phyloP scores from a whole-genome alignment of 768 basidiomycete species.

The Thelephora ganbajun region DNA sequence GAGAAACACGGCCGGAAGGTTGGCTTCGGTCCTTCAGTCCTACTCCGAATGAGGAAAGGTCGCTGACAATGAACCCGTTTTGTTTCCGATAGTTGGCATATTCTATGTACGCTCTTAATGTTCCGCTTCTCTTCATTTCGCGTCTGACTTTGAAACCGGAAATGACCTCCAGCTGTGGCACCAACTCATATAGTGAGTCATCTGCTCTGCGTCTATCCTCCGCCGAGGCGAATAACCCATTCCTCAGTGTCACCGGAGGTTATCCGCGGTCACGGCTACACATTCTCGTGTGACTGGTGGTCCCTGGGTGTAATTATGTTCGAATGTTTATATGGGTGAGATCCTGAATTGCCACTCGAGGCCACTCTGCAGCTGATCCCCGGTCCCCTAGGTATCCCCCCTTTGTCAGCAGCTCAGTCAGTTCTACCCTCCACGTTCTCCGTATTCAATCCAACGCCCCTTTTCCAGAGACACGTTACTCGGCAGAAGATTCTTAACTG shows the following conservation, averaged over 20 bases:
- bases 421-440: slow-evolving; percentile 12
- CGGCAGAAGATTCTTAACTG: slow-evolving; percentile 97
- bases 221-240: slow-evolving; percentile 3
- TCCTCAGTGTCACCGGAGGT: slow-evolving; percentile 77
- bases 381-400: slow-evolving; percentile 65
- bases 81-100: slow-evolving; percentile 52
- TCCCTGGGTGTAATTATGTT: slow-evolving; percentile 94
- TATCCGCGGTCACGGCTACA: slow-evolving; percentile 83
- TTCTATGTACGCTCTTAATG: slow-evolving; percentile 51
- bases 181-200: slow-evolving; percentile 72
- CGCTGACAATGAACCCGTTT: slow-evolving; percentile 8
- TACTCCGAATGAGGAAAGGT: slow-evolving; percentile 3
- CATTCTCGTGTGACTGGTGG: slow-evolving; percentile 98
- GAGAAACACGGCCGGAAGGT: slow-evolving; percentile 90
- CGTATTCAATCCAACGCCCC: slow-evolving; percentile 1
- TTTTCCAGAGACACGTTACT: slow-evolving; percentile 70
- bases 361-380: slow-evolving; percentile 4
- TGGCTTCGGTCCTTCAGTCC: slow-evolving; percentile 21
- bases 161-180: slow-evolving; percentile 50
- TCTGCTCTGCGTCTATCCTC: slow-evolving; percentile 15
- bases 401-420: slow-evolving; percentile 87
- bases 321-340: slow-evolving; percentile 85
- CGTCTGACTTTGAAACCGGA: slow-evolving; percentile 12
- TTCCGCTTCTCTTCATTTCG: slow-evolving; percentile 6
- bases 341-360: slow-evolving; percentile 10